These are phyloP conservation scores for Tubosaeta sp. DNA, from an alignment of 768 basidiomycete genomes.

Conservation along the genomic window DNA sequence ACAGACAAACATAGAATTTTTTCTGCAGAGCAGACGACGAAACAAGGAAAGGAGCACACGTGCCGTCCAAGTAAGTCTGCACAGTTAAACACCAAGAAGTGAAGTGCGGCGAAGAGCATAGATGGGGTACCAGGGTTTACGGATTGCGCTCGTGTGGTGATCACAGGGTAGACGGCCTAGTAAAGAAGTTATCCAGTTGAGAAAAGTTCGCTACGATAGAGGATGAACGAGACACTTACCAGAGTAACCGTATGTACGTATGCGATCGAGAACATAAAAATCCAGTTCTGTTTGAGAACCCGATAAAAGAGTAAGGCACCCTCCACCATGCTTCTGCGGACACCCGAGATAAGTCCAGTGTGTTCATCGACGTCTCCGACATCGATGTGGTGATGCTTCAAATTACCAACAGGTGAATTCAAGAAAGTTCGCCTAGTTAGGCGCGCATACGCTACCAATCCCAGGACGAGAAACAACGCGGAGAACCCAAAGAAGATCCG, in stretches of 20 bases:
- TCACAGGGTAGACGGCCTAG: slow-evolving; percentile 80
- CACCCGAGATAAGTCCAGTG: slow-evolving; percentile 32
- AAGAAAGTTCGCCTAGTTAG: slow-evolving; percentile 55
- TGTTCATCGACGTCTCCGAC: slow-evolving; percentile 20
- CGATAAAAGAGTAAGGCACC: slow-evolving; percentile 43
- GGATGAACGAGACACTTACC: slow-evolving; percentile 38
- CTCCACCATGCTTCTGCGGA: slow-evolving; percentile 22
- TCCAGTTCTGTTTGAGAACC: slow-evolving; percentile 57
- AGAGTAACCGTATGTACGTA: slow-evolving; percentile 77
- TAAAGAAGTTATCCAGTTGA: neutral
- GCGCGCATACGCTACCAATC: slow-evolving; percentile 50
- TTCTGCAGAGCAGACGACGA: slow-evolving; percentile 63
- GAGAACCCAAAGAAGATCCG: slow-evolving; percentile 67
- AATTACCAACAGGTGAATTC: slow-evolving; percentile 43
- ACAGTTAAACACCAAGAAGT: slow-evolving; percentile 69
- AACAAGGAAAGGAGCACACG: slow-evolving; percentile 54
- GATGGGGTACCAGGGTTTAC: slow-evolving; percentile 67
- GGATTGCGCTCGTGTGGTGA: slow-evolving; percentile 70
- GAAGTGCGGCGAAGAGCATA: slow-evolving; percentile 69
- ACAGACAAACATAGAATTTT: slow-evolving; percentile 60
- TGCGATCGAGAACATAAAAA: slow-evolving; percentile 66
- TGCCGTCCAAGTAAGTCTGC: slow-evolving; percentile 69
- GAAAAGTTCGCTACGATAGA: neutral
- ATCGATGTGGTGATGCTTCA: slow-evolving; percentile 36
- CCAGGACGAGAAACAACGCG: slow-evolving; percentile 55